phyloP scores from a whole-genome alignment of 2,329 filamentous ascomycete genomes.

The Sarocladium kiliense region DNA sequence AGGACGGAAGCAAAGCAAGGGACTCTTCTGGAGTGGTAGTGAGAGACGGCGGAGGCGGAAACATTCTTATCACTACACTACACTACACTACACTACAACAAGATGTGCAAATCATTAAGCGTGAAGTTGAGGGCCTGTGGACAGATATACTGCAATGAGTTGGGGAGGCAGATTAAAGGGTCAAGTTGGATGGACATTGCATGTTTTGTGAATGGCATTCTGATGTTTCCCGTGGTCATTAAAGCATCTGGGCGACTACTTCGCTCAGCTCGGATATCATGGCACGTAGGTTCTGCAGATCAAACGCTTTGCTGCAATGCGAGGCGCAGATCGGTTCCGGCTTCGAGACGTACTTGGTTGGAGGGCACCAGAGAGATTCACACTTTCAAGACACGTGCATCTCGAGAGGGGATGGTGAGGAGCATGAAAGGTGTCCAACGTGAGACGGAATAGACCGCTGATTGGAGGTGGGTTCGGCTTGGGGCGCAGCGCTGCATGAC shows the following conservation, averaged over 20 bases:
- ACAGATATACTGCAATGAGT: neutral
- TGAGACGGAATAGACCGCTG: neutral
- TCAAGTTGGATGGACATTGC: neutral
- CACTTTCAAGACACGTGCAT: too few relatives aligned
- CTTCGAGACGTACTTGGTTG: too few relatives aligned
- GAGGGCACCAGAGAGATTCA: too few relatives aligned
- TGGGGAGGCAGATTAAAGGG: neutral
- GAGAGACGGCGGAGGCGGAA: neutral
- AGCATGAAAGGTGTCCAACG: neutral
- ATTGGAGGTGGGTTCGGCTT: neutral
- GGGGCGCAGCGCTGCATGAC: neutral
- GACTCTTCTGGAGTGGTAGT: neutral
- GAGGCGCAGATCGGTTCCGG: too few relatives aligned
- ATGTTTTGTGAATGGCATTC: constrained; percentile 4
- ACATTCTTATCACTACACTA: too few relatives aligned
- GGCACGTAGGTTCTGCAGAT: neutral
- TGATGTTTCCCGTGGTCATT: neutral
- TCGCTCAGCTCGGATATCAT: too few relatives aligned
- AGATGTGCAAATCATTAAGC: neutral
- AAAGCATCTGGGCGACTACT: neutral
- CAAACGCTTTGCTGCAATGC: neutral
- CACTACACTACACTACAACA: too few relatives aligned
- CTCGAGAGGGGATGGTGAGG: neutral
- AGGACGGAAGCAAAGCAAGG: constrained; percentile 4
- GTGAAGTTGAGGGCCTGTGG: neutral